These are phyloP conservation scores for Kodamaea anthophila DNA, from an alignment of 1,139 yeast genomes.

Conservation along the genomic window DNA sequence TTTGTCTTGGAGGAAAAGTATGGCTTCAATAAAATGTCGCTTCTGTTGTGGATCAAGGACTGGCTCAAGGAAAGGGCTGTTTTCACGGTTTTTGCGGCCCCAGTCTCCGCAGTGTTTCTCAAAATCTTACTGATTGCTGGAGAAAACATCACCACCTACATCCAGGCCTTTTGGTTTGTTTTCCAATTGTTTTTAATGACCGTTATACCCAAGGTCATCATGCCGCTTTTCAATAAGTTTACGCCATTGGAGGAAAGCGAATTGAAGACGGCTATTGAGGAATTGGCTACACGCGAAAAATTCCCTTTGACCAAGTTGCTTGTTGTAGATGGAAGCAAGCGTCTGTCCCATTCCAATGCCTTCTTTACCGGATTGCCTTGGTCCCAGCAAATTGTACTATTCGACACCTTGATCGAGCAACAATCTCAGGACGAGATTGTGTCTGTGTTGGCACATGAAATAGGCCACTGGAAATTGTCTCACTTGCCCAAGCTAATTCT, in stretches of 20 bases:
- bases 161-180: constrained; percentile 63
- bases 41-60: constrained; percentile 66
- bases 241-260: constrained; percentile 90
- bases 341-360: constrained; percentile 95
- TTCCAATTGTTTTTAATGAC: constrained; percentile 72
- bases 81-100: constrained; percentile 57
- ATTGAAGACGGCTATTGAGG: constrained; percentile 73
- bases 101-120: constrained; percentile 67
- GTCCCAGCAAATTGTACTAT: constrained; percentile 91
- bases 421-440: constrained; percentile 76
- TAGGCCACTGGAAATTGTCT: constrained; percentile 92
- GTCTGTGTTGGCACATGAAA: constrained; percentile 94
- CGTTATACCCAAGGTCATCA: constrained; percentile 73
- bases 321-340: constrained; percentile 91
- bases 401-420: constrained; percentile 81
- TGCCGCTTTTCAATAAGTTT: constrained; percentile 87
- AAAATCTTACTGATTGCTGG: constrained; percentile 79
- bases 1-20: constrained; percentile 88
- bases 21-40: constrained; percentile 86
- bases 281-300: constrained; percentile 63
- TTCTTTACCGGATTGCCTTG: constrained; percentile 94
- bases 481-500: constrained; percentile 72
- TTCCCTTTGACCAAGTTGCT: constrained; percentile 84
- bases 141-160: constrained; percentile 72
- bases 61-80: constrained; percentile 54